Percentiles rank a stretch among this genome's conserved stretches.
Conservation (phyloP, 306 rosid species). For the Pterocarpus macrocarpus region DNA sequence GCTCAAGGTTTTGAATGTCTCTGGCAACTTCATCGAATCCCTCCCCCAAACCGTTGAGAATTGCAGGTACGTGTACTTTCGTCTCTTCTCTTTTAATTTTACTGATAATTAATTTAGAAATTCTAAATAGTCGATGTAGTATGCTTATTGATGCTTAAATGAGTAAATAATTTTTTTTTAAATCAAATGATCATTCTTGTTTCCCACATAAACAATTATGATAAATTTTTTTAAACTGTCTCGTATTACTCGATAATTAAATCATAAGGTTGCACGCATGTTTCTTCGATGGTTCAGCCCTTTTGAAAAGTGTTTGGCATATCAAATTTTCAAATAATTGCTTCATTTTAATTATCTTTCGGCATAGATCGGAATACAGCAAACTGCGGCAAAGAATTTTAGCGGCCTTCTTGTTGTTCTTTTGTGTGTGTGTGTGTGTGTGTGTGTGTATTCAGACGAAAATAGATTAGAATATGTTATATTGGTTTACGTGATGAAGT, state of each 20-base stretch:
- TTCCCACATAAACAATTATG: too few species aligned
- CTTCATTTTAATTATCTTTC: background rate
- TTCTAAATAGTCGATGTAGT: too few species aligned
- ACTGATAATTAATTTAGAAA: background rate
- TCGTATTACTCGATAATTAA: too few species aligned
- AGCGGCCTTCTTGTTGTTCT: background rate
- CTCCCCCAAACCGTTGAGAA: conserved; percentile 86
- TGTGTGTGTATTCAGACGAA: background rate
- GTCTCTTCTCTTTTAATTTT: background rate
- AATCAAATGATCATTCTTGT: too few species aligned
- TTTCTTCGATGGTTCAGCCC: too few species aligned
- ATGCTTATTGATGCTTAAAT: too few species aligned
- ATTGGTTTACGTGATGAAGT: background rate
- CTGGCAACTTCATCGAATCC: conserved; percentile 68
- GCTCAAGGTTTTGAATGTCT: conserved; percentile 82
- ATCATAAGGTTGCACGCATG: too few species aligned
- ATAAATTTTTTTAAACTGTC: too few species aligned
- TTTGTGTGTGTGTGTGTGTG: too few species aligned
- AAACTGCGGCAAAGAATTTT: background rate
- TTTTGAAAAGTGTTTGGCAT: background rate
- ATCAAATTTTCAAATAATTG: background rate
- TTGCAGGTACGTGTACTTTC: conserved; percentile 74
- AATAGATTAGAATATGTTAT: background rate
- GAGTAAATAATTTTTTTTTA: too few species aligned
- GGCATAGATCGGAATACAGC: background rate